phyloP scores from a whole-genome alignment of 2,329 filamentous ascomycete species.

The Zasmidium citrigriseum region DNA sequence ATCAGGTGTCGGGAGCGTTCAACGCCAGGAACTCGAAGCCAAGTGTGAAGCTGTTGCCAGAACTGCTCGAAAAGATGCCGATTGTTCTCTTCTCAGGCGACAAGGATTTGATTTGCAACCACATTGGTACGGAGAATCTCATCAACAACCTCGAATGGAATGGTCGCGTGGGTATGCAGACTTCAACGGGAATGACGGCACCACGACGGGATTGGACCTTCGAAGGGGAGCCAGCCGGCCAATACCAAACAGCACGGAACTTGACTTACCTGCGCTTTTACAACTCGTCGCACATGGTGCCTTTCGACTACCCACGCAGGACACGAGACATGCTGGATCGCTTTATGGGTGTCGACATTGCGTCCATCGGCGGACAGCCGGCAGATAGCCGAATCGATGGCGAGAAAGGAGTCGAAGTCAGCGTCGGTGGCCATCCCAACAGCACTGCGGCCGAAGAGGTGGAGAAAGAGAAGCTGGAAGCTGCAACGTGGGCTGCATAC shows the following conservation, averaged over 20 bases:
- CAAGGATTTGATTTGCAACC: constrained; percentile 95
- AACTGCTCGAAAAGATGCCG: constrained; percentile 73
- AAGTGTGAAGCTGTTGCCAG: constrained; percentile 72
- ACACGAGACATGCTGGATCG: constrained; percentile 95
- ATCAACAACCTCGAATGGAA: constrained; percentile 93
- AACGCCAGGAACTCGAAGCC: constrained; percentile 69
- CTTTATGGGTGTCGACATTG: constrained; percentile 91
- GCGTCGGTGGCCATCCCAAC: constrained; percentile 69
- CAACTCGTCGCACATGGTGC: constrained; percentile 97
- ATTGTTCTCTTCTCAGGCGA: constrained; percentile 90
- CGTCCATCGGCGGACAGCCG: constrained; percentile 77
- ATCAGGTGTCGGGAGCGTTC: constrained; percentile 74
- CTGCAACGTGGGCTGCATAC: constrained; percentile 87
- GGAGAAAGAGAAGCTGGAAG: constrained; percentile 72
- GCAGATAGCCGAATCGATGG: constrained; percentile 81
- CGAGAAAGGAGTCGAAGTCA: constrained; percentile 76
- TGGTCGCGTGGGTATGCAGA: constrained; percentile 86
- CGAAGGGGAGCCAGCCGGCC: constrained; percentile 81
- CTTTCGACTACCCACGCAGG: constrained; percentile 85
- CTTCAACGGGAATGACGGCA: constrained; percentile 82
- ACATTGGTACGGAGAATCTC: constrained; percentile 86
- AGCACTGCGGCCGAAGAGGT: constrained; percentile 67
- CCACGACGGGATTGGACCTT: constrained; percentile 94
- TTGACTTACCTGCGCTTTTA: constrained; percentile 94
- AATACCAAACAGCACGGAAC: constrained; percentile 94